These are phyloP conservation scores for Venturia aucupariae DNA, from an alignment of 2,329 filamentous ascomycete species.

Conservation along the genomic window DNA sequence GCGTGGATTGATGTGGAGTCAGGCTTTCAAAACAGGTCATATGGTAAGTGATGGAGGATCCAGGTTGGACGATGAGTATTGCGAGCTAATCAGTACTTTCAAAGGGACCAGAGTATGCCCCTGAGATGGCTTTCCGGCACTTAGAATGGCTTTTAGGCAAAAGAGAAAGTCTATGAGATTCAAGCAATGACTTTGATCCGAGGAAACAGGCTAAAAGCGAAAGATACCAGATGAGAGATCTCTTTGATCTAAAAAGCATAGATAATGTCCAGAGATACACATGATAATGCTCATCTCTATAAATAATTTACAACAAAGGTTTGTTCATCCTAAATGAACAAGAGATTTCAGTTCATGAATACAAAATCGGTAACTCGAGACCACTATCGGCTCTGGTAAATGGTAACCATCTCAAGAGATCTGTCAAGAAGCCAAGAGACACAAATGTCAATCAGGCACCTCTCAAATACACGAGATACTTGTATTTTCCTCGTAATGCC, in stretches of 20 bases:
- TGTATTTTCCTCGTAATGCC: background rate
- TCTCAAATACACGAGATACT: background rate
- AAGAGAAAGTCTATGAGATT: slow-evolving; percentile 20
- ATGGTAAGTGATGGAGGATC: slow-evolving; percentile 18
- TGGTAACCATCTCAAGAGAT: background rate
- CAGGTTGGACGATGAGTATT: no score
- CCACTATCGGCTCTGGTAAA: background rate
- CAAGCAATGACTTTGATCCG: background rate
- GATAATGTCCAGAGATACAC: background rate
- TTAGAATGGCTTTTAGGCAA: slow-evolving; percentile 29
- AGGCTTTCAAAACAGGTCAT: slow-evolving; percentile 28
- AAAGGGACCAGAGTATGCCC: slow-evolving; percentile 27
- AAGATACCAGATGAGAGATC: background rate
- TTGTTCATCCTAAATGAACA: background rate
- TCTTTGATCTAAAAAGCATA: background rate
- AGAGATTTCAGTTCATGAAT: background rate
- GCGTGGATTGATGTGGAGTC: slow-evolving; percentile 29
- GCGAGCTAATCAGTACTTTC: slow-evolving; percentile 21
- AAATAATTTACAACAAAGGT: background rate
- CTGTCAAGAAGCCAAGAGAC: background rate
- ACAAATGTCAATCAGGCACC: background rate
- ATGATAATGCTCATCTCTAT: background rate
- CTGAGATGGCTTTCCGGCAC: slow-evolving; percentile 25
- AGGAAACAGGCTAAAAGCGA: no score
- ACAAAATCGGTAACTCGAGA: background rate